These are phyloP conservation scores for Daldinia grandis DNA, from an alignment of 495 filamentous ascomycete genomes.

Conservation along the genomic window DNA sequence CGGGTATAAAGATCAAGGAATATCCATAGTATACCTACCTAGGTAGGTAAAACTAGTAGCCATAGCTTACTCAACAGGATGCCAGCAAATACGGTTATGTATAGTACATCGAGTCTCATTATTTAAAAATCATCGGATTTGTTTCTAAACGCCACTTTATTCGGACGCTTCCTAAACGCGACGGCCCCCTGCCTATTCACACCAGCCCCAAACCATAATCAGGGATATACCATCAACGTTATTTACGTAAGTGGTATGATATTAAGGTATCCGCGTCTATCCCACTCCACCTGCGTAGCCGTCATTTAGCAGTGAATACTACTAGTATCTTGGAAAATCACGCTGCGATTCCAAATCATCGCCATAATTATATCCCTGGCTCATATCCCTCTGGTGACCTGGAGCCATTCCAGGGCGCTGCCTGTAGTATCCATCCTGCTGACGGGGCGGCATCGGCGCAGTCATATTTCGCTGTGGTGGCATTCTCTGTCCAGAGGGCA, in stretches of 20 bases:
- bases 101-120: constrained; percentile 31
- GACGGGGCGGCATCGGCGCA: constrained; percentile 53
- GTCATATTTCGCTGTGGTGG: constrained; percentile 61
- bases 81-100: constrained; percentile 9
- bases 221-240: constrained; percentile 5
- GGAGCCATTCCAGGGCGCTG: constrained; percentile 40
- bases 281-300: constrained; percentile 3
- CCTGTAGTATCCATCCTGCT: constrained; percentile 35
- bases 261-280: constrained; percentile 23
- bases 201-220: constrained; percentile 7
- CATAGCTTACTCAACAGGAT: constrained; percentile 5
- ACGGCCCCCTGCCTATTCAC: constrained; percentile 7
- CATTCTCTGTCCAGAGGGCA: constrained; percentile 47
- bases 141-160: constrained; percentile 28
- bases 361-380: constrained; percentile 48
- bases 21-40: constrained; percentile 28
- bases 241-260: constrained; percentile 3
- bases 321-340: constrained; percentile 46
- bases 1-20: constrained; percentile 19
- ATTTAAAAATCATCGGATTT: constrained; percentile 31
- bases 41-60: constrained; percentile 9
- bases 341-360: constrained; percentile 46
- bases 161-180: constrained; percentile 15
- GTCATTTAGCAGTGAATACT: constrained; percentile 13
- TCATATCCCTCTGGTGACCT: constrained; percentile 21